Conservation (phyloP, 2,329 filamentous ascomycete species). For the Penicillium sp. region DNA sequence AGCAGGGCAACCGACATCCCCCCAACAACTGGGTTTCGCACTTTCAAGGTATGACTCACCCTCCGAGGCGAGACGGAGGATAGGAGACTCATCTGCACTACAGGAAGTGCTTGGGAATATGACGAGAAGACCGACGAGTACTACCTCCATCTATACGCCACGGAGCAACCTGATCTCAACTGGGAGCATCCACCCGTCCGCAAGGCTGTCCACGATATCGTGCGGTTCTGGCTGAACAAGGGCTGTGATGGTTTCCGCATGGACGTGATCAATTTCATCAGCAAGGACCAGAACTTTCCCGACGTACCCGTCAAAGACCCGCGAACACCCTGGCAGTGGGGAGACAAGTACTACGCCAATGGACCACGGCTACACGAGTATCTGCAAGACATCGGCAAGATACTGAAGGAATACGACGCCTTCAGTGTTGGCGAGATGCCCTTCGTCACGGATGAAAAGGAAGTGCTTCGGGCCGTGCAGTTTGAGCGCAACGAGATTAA, state of each 20-base stretch:
- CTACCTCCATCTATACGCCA: conserved; percentile 72
- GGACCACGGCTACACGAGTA: conserved; percentile 59
- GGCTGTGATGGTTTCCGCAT: conserved; percentile 73
- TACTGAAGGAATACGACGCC: conserved; percentile 56
- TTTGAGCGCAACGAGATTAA: conserved; percentile 59
- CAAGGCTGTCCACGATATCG: conserved; percentile 66
- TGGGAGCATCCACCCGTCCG: conserved; percentile 71
- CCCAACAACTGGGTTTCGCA: conserved; percentile 70
- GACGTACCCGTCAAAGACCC: conserved; percentile 39
- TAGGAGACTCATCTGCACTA: conserved; percentile 30
- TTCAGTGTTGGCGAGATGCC: conserved; percentile 64
- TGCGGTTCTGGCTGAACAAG: conserved; percentile 75
- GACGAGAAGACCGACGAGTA: conserved; percentile 71
- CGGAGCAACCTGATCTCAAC: conserved; percentile 79
- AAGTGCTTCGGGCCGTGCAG: conserved; percentile 55
- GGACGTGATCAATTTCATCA: conserved; percentile 71
- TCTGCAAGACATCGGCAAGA: conserved; percentile 52
- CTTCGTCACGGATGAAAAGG: conserved; percentile 46
- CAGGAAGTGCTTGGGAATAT: conserved; percentile 54
- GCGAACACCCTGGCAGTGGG: conserved; percentile 34
- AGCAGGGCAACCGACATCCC: conserved; percentile 60
- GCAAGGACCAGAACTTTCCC: conserved; percentile 58
- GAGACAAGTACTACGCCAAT: conserved; percentile 51
- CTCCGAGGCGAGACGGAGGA: neutral
- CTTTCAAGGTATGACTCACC: conserved; percentile 32